Evolutionary conservation across 2,329 filamentous ascomycete species (phyloP).

Genomic region (Alternaria burnsii): DNA sequence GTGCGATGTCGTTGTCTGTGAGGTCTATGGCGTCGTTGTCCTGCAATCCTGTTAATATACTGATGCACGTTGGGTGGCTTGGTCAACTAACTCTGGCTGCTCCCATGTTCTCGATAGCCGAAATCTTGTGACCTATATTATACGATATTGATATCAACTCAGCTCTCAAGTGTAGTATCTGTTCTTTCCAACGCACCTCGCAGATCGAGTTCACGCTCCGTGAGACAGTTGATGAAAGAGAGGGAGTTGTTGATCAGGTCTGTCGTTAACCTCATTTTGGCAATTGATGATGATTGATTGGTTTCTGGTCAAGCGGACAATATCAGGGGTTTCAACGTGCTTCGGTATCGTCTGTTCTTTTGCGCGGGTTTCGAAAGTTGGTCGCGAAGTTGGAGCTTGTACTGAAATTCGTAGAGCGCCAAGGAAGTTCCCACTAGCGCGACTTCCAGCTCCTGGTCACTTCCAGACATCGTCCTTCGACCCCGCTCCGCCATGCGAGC

Average conservation of each 20-base stretch:
- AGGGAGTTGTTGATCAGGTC: conserved; percentile 94
- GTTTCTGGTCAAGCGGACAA: background rate
- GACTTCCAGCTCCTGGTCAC: background rate
- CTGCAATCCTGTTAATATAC: conserved; percentile 54
- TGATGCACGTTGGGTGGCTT: background rate
- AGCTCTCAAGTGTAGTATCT: conserved; percentile 94
- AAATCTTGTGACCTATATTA: conserved; percentile 92
- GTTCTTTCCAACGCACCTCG: conserved; percentile 98
- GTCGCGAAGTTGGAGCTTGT: conserved; percentile 12
- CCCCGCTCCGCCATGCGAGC: background rate
- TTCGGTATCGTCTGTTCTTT: background rate
- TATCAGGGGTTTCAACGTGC: background rate
- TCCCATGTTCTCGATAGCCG: conserved; percentile 96
- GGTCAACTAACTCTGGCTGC: conserved; percentile 80
- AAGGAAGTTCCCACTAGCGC: conserved; percentile 17
- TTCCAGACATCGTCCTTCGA: background rate
- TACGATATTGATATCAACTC: conserved; percentile 78
- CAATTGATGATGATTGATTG: conserved; percentile 11
- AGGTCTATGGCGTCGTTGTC: conserved; percentile 97
- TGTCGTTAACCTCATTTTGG: conserved; percentile 88
- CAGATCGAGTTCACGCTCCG: conserved; percentile 98
- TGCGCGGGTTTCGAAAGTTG: conserved; percentile 10
- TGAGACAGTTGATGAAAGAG: conserved; percentile 98
- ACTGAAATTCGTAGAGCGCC: conserved; percentile 17
- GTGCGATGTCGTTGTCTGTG: conserved; percentile 95